Evolutionary conservation across 2,329 filamentous ascomycete genomes (phyloP).

Genomic region (Cordyceps cicadae): DNA sequence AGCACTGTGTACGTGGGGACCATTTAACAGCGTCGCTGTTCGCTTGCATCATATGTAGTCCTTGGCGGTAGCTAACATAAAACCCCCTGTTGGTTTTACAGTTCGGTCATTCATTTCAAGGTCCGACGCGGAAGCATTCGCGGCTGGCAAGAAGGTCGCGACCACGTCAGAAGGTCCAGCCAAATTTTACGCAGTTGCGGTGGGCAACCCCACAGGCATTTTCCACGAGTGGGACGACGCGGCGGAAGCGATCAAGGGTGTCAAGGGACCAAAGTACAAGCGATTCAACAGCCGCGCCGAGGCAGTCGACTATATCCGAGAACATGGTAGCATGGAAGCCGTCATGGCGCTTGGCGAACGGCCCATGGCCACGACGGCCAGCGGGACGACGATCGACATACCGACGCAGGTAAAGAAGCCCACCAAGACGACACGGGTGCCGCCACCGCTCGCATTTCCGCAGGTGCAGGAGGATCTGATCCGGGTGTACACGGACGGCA

Average conservation of each 20-base stretch:
- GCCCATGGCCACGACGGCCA: conserved; percentile 13
- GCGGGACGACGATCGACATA: conserved; percentile 12
- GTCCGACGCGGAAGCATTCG: conserved; percentile 71
- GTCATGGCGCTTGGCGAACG: conserved; percentile 31
- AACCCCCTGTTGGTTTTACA: conserved; percentile 25
- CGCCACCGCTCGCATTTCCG: conserved; percentile 9
- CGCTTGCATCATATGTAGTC: neutral
- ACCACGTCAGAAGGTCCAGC: conserved; percentile 33
- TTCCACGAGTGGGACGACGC: conserved; percentile 61
- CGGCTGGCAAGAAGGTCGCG: conserved; percentile 47
- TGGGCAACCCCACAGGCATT: conserved; percentile 50
- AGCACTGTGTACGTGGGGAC: conserved; percentile 54
- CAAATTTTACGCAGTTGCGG: conserved; percentile 53
- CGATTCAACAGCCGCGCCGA: conserved; percentile 61
- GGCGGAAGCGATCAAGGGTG: conserved; percentile 63
- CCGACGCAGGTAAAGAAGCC: conserved; percentile 10
- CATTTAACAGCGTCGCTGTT: neutral
- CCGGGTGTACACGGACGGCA: conserved; percentile 56
- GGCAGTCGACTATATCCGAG: conserved; percentile 66
- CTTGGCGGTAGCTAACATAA: neutral
- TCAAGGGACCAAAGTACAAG: conserved; percentile 61
- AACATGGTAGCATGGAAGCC: conserved; percentile 36
- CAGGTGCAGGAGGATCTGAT: conserved; percentile 24
- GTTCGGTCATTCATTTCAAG: conserved; percentile 71
- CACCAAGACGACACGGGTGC: conserved; percentile 15